Percentiles rank a stretch among this genome's conserved stretches.
These are phyloP conservation scores for Stephanocyclus meneghinianus DNA, from an alignment of 352 stramenopile genomes.

Conservation along the genomic window DNA sequence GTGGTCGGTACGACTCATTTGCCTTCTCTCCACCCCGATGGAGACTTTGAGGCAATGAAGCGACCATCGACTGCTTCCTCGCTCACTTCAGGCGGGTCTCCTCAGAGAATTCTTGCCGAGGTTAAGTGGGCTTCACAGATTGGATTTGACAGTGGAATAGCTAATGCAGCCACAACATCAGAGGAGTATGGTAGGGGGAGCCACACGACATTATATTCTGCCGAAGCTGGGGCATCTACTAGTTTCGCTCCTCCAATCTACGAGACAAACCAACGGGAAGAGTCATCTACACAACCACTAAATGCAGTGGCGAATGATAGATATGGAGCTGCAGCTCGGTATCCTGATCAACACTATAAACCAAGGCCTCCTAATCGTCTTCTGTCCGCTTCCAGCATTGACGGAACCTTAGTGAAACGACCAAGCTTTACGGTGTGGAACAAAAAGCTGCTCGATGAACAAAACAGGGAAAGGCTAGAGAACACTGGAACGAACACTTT, in stretches of 20 bases:
- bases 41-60: not conserved
- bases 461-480: no score
- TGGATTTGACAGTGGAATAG: slow-evolving; percentile 4
- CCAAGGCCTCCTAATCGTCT: no score
- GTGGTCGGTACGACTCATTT: not conserved
- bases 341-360: no score
- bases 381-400: no score
- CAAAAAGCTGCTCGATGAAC: no score
- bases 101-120: not conserved
- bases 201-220: not conserved
- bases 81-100: not conserved
- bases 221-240: not conserved
- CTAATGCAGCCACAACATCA: slow-evolving; percentile 12
- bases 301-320: no score
- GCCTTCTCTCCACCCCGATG: not conserved
- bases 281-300: not conserved
- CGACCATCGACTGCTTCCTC: not conserved
- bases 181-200: not conserved
- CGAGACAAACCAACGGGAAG: not conserved
- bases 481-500: no score
- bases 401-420: no score
- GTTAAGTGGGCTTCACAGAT: not conserved
- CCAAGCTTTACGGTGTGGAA: no score
- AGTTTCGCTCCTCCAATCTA: not conserved
- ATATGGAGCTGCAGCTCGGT: no score